Evolutionary conservation across 768 basidiomycete genomes (phyloP).

Genomic region (Pleurotus ostreatus): DNA sequence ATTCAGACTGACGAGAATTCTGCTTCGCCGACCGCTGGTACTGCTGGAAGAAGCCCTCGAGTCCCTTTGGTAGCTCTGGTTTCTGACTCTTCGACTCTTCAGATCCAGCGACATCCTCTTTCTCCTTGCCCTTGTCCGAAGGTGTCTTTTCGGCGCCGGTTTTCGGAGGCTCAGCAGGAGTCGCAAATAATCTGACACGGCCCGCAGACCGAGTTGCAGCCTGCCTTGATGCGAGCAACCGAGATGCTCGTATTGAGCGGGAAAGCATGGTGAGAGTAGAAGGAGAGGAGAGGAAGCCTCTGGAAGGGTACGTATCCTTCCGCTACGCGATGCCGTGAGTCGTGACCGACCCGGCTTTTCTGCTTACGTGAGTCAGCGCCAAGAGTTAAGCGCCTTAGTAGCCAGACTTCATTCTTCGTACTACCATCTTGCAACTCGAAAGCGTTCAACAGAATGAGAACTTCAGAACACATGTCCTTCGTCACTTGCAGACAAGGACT

Average conservation of each 20-base stretch:
- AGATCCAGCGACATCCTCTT: slow-evolving; percentile 17
- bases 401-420: too few relatives aligned
- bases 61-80: slow-evolving; percentile 53
- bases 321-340: slow-evolving; percentile 1
- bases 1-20: slow-evolving; percentile 25
- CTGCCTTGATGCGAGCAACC: slow-evolving; percentile 30
- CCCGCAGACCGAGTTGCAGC: background rate
- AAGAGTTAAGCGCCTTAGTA: too few relatives aligned
- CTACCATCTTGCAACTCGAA: too few relatives aligned
- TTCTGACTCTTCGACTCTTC: slow-evolving; percentile 25
- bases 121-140: slow-evolving; percentile 29
- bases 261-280: slow-evolving; percentile 49
- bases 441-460: too few relatives aligned
- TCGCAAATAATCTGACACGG: slow-evolving; percentile 27
- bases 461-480: too few relatives aligned
- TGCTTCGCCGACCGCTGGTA: slow-evolving; percentile 38
- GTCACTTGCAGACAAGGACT: too few relatives aligned
- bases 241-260: slow-evolving; percentile 52
- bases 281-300: slow-evolving; percentile 9
- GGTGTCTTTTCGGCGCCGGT: slow-evolving; percentile 14
- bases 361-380: background rate
- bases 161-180: slow-evolving; percentile 35
- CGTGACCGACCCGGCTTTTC: too few relatives aligned
- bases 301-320: background rate
- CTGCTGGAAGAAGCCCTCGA: slow-evolving; percentile 79